Evolutionary conservation across 495 filamentous ascomycete genomes (phyloP).

Genomic region (Xylaria nigripes): DNA sequence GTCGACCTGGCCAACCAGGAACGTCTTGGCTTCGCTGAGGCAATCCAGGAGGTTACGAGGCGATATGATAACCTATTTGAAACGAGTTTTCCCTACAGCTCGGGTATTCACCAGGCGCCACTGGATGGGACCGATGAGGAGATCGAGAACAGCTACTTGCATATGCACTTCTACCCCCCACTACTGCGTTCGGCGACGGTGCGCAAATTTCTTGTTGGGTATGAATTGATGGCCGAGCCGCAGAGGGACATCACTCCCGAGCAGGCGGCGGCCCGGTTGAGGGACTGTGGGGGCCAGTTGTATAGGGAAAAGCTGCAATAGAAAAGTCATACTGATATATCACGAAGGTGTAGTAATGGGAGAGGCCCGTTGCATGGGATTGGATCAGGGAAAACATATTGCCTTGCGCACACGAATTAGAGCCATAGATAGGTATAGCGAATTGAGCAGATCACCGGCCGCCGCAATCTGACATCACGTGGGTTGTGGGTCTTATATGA

Average conservation of each 20-base stretch:
- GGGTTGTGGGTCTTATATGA: background rate
- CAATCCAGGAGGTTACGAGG: conserved; percentile 75
- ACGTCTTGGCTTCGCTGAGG: conserved; percentile 63
- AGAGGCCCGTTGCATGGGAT: background rate
- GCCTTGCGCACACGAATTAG: background rate
- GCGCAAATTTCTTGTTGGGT: conserved; percentile 91
- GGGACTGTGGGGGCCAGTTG: conserved; percentile 66
- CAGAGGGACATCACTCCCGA: conserved; percentile 97
- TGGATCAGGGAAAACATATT: background rate
- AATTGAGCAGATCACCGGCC: background rate
- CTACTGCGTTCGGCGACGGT: conserved; percentile 88
- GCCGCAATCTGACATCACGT: background rate
- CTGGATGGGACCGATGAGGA: conserved; percentile 78
- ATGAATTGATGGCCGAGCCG: conserved; percentile 92
- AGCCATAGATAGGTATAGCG: background rate
- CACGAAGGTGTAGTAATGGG: background rate
- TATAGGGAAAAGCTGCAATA: conserved; percentile 63
- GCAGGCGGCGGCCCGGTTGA: conserved; percentile 75
- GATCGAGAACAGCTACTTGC: conserved; percentile 77
- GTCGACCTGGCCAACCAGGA: conserved; percentile 70
- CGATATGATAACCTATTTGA: conserved; percentile 96
- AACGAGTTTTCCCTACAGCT: conserved; percentile 89
- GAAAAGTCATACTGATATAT: background rate
- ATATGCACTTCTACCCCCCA: conserved; percentile 96
- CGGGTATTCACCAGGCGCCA: conserved; percentile 90